Evolutionary conservation across 75 land plant species (phyloP).

Genomic region (Picea sitchensis): DNA sequence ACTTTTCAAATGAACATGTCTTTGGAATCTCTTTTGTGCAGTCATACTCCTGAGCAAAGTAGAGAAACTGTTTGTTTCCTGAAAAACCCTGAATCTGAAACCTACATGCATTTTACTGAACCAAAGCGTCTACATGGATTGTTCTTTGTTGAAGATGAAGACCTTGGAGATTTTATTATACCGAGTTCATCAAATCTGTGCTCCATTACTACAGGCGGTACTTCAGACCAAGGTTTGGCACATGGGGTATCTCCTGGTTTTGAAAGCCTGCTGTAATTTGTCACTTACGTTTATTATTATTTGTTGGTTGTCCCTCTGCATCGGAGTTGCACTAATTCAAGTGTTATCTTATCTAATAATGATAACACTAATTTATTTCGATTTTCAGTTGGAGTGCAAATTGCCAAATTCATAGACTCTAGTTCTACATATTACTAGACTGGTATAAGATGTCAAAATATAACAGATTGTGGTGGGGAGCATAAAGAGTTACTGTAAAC

Average conservation of each 20-base stretch:
- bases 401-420: background rate
- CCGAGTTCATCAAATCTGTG: background rate
- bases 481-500: background rate
- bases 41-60: background rate
- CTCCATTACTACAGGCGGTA: background rate
- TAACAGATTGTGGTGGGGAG: background rate
- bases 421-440: background rate
- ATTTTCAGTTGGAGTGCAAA: background rate
- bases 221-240: background rate
- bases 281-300: background rate
- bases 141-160: conserved; percentile 10
- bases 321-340: background rate
- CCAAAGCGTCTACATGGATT: conserved; percentile 7
- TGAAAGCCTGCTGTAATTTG: conserved; percentile 4
- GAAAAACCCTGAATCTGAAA: background rate
- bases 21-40: conserved; percentile 3
- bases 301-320: background rate
- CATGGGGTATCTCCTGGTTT: background rate
- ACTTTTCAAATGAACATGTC: background rate
- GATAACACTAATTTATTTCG: background rate
- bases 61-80: background rate
- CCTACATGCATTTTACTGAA: background rate
- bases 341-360: background rate
- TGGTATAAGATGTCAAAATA: background rate
- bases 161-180: conserved; percentile 6